Evolutionary conservation across 192 early-diverging fungal species (phyloP).

Genomic region (Geosiphon pyriformis): DNA sequence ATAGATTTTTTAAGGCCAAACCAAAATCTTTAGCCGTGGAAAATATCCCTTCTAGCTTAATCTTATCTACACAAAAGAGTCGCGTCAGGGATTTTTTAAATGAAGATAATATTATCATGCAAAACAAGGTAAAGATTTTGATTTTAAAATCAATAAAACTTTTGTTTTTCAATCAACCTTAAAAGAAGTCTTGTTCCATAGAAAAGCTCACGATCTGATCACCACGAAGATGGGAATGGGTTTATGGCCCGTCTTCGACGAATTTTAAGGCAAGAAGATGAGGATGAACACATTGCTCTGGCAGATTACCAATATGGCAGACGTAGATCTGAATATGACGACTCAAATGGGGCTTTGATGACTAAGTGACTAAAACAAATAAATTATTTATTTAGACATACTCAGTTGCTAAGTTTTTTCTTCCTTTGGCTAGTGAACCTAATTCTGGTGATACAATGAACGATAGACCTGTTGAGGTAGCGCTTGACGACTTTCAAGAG

Average conservation of each 20-base stretch:
- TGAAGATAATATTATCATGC: conserved; percentile 31
- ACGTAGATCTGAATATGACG: not conserved
- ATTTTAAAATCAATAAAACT: no score
- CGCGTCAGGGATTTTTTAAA: conserved; percentile 41
- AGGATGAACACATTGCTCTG: conserved; percentile 1
- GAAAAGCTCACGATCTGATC: not conserved
- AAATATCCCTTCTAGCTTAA: conserved; percentile 37
- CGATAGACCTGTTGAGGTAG: conserved; percentile 18
- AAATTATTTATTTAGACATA: no score
- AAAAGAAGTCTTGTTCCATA: not conserved
- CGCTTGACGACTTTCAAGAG: conserved; percentile 32
- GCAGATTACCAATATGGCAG: not conserved
- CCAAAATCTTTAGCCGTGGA: conserved; percentile 42
- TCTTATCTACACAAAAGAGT: conserved; percentile 44
- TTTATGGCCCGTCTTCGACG: not conserved
- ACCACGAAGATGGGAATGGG: not conserved
- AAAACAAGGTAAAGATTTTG: not conserved
- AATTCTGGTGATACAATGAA: conserved; percentile 10
- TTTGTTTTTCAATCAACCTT: not conserved
- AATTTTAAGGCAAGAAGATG: not conserved
- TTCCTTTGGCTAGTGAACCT: no score
- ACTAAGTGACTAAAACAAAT: not conserved
- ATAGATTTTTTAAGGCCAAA: conserved; percentile 43
- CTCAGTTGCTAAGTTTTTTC: no score
- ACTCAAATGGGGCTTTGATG: not conserved